Conservation (phyloP, 192 early-diverging fungal species). For the Obelidium mucronatum region DNA sequence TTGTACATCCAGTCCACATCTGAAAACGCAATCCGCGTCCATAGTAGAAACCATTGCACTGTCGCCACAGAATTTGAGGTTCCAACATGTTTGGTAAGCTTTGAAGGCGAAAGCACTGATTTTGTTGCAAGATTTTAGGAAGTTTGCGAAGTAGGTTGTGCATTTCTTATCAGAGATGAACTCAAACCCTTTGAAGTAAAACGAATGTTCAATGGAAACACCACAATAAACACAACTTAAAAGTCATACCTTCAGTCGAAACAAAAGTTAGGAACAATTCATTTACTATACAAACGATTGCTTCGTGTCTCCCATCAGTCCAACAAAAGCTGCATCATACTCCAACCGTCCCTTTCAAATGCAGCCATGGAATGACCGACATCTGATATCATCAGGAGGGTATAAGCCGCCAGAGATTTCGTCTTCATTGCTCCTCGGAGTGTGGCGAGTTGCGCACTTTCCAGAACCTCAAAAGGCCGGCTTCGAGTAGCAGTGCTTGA, state of each 20-base stretch:
- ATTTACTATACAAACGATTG: slow-evolving; percentile 28
- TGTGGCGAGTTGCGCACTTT: slow-evolving; percentile 44
- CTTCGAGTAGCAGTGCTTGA: not conserved
- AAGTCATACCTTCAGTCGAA: slow-evolving; percentile 6
- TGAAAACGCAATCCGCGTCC: slow-evolving; percentile 32
- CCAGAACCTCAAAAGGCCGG: slow-evolving; percentile 38
- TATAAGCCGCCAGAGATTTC: slow-evolving; percentile 45
- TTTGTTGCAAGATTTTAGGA: slow-evolving; percentile 11
- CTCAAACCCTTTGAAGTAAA: not conserved
- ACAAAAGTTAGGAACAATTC: slow-evolving; percentile 36
- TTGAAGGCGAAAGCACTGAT: not conserved
- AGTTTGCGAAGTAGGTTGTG: slow-evolving; percentile 2
- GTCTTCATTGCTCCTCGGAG: slow-evolving; percentile 40
- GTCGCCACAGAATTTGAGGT: not conserved
- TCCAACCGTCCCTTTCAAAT: slow-evolving; percentile 48
- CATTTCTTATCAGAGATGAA: not conserved
- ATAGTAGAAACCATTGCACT: slow-evolving; percentile 6
- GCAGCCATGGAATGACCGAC: slow-evolving; percentile 39
- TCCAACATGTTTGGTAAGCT: not conserved
- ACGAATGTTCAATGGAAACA: not conserved
- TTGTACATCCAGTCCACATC: slow-evolving; percentile 39
- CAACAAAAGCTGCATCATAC: slow-evolving; percentile 36
- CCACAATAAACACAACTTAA: not conserved
- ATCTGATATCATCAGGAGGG: slow-evolving; percentile 48
- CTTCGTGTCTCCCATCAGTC: slow-evolving; percentile 18